Evolutionary conservation across 2,329 filamentous ascomycete genomes (phyloP).

Genomic region (Sporothrix dimorphospora): DNA sequence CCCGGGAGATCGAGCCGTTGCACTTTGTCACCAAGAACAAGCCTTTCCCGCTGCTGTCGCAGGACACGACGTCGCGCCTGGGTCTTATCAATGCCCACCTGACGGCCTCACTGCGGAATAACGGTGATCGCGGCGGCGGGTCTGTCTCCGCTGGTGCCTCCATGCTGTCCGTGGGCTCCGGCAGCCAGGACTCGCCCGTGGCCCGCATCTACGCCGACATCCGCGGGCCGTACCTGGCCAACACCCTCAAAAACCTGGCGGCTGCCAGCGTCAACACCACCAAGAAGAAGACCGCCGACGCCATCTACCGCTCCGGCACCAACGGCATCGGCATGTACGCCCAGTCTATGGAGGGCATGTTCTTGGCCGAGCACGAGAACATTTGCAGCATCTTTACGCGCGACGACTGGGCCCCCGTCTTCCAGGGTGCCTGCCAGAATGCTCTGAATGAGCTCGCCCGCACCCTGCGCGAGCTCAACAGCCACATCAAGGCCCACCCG

Average conservation of each 20-base stretch:
- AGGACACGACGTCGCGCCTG: constrained; percentile 75
- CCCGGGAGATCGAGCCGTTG: constrained; percentile 80
- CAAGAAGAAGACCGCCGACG: constrained; percentile 79
- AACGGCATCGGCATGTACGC: constrained; percentile 92
- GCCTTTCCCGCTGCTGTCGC: constrained; percentile 78
- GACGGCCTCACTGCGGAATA: constrained; percentile 58
- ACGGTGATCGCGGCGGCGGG: constrained; percentile 36
- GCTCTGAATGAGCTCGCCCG: constrained; percentile 81
- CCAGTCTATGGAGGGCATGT: constrained; percentile 82
- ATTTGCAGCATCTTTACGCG: constrained; percentile 83
- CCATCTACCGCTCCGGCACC: constrained; percentile 82
- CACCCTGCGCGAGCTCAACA: constrained; percentile 85
- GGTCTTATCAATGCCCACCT: constrained; percentile 79
- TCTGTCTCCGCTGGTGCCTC: constrained; percentile 60
- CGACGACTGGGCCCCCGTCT: constrained; percentile 80
- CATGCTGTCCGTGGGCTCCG: constrained; percentile 44
- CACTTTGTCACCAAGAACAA: constrained; percentile 90
- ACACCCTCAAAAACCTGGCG: constrained; percentile 81
- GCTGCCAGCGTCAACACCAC: constrained; percentile 82
- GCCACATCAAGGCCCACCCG: constrained; percentile 83
- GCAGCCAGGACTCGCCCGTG: constrained; percentile 67
- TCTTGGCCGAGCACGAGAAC: constrained; percentile 86
- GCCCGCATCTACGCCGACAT: constrained; percentile 84
- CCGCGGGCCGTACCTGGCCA: constrained; percentile 81
- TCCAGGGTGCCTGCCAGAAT: constrained; percentile 76